Conservation (phyloP, 2,329 filamentous ascomycete genomes). For the Cyphellophora europaea region DNA sequence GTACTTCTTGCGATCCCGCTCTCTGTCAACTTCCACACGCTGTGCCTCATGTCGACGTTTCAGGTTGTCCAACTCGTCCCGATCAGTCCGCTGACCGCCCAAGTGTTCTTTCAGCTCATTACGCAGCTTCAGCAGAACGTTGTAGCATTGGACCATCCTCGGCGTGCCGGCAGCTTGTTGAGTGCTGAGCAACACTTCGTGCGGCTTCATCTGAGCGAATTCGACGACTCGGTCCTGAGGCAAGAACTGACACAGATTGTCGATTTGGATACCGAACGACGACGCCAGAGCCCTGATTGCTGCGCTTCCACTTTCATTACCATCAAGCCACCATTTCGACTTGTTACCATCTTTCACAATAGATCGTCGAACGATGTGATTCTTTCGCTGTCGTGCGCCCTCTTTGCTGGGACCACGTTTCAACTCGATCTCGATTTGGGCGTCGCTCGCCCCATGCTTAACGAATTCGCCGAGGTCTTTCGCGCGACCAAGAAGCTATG, state of each 20-base stretch:
- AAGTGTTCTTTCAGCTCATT: slow-evolving; percentile 58
- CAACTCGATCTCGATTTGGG: slow-evolving; percentile 84
- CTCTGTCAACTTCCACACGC: slow-evolving; percentile 71
- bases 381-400: slow-evolving; percentile 34
- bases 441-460: slow-evolving; percentile 72
- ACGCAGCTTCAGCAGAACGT: slow-evolving; percentile 61
- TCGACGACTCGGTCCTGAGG: slow-evolving; percentile 94
- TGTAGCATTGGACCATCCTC: slow-evolving; percentile 71
- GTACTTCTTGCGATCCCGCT: slow-evolving; percentile 65
- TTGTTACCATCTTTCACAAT: slow-evolving; percentile 79
- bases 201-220: slow-evolving; percentile 73
- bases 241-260: slow-evolving; percentile 95
- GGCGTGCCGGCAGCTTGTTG: slow-evolving; percentile 77
- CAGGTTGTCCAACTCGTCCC: slow-evolving; percentile 55
- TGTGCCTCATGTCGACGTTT: slow-evolving; percentile 66
- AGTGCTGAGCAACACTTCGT: slow-evolving; percentile 76
- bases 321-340: slow-evolving; percentile 69
- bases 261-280: slow-evolving; percentile 80
- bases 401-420: slow-evolving; percentile 41
- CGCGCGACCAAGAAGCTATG: slow-evolving; percentile 68
- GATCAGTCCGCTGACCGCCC: slow-evolving; percentile 47
- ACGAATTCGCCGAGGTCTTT: slow-evolving; percentile 83
- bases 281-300: slow-evolving; percentile 58
- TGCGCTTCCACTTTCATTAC: slow-evolving; percentile 50
- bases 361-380: slow-evolving; percentile 63